Evolutionary conservation across 352 stramenopile genomes (phyloP).

Genomic region (Phytophthora pini): DNA sequence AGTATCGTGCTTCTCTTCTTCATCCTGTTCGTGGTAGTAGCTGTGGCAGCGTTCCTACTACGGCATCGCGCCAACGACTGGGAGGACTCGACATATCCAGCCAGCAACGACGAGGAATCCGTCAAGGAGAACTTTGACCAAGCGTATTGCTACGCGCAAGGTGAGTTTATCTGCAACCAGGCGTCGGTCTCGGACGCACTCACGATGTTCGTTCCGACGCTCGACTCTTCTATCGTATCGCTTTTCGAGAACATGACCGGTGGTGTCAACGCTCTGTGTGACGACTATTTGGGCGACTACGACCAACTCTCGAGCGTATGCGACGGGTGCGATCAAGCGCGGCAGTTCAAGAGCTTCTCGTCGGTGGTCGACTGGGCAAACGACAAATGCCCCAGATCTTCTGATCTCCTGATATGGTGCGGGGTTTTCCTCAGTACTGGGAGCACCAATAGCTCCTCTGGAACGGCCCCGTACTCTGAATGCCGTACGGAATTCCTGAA

Average conservation of each 20-base stretch:
- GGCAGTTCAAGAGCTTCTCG: conserved; percentile 68
- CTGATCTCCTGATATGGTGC: conserved; percentile 63
- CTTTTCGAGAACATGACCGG: conserved; percentile 63
- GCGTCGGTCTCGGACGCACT: conserved; percentile 60
- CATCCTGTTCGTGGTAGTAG: conserved; percentile 56
- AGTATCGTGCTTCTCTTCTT: conserved; percentile 58
- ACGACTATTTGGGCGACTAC: conserved; percentile 44
- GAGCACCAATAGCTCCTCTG: conserved; percentile 29
- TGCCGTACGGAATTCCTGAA: conserved; percentile 58
- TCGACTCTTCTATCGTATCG: conserved; percentile 39
- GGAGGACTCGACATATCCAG: conserved; percentile 56
- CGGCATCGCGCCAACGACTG: conserved; percentile 54
- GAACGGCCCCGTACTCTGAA: conserved; percentile 56
- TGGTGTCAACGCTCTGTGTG: conserved; percentile 69
- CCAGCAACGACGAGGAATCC: conserved; percentile 46
- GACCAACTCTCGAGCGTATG: conserved; percentile 53
- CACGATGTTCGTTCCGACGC: conserved; percentile 53
- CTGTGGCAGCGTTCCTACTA: conserved; percentile 54
- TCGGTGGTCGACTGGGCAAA: conserved; percentile 83
- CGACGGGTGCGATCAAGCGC: conserved; percentile 57
- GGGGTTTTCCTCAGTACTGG: conserved; percentile 54
- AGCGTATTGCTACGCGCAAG: conserved; percentile 79
- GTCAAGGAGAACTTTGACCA: conserved; percentile 73
- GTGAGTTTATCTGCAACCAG: conserved; percentile 73
- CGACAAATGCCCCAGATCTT: conserved; percentile 68